A percentile compares a stretch with the other conserved stretches of the same genome.
These are phyloP conservation scores for Clavariopsis aquatica DNA, from an alignment of 495 filamentous ascomycete species.

Conservation along the genomic window DNA sequence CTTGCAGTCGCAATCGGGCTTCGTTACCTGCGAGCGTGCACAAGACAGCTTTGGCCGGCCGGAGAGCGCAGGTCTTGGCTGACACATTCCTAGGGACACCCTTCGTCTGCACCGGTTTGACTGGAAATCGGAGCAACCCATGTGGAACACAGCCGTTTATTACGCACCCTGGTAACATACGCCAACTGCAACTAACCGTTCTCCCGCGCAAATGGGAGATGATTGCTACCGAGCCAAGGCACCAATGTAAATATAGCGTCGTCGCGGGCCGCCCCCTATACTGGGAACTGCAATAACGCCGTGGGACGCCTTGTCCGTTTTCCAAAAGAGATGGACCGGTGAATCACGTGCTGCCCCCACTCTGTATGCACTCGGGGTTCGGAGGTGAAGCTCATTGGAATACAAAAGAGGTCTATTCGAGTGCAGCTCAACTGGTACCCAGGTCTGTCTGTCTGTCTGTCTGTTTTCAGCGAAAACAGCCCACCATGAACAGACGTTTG, in stretches of 20 bases:
- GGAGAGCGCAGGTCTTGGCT: conserved; percentile 27
- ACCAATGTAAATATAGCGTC: conserved; percentile 13
- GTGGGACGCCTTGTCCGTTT: background rate
- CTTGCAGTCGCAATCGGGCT: conserved; percentile 2
- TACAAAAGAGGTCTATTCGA: conserved; percentile 4
- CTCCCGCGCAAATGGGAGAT: conserved; percentile 1
- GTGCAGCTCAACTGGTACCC: background rate
- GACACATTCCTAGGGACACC: conserved; percentile 22
- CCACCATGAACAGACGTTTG: no score
- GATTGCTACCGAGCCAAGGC: conserved; percentile 7
- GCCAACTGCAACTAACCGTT: background rate
- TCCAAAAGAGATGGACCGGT: conserved; percentile 2
- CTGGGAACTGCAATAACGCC: conserved; percentile 21
- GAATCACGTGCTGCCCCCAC: conserved; percentile 13
- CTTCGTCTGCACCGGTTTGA: conserved; percentile 22
- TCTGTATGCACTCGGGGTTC: no score
- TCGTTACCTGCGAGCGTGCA: conserved; percentile 31
- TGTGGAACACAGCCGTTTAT: conserved; percentile 14
- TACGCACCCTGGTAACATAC: conserved; percentile 15
- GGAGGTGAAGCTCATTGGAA: background rate
- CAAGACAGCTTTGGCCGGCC: conserved; percentile 8
- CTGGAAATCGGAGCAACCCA: conserved; percentile 21
- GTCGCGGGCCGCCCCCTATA: background rate
- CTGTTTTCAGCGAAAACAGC: background rate
- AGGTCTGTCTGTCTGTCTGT: background rate